Evolutionary conservation across 2,329 filamentous ascomycete species (phyloP), one percentile per base, ranked within the genome.

Genomic region (Emericellopsis cladophorae): DNA sequence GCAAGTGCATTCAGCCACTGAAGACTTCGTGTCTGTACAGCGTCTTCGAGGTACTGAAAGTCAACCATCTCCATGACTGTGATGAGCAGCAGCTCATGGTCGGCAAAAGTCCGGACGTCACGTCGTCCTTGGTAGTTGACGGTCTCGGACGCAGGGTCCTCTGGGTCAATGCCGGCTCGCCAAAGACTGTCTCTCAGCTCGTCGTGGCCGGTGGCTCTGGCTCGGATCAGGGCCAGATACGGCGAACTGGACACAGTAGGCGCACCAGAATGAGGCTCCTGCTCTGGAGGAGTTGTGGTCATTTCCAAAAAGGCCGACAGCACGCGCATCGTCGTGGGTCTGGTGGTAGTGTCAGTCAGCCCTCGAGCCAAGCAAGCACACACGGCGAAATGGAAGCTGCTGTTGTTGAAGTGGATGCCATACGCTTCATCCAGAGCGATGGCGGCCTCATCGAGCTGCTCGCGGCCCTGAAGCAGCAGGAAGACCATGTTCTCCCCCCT

Each of bases 371-470:
- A 61, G 46, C 74, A 78, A 14, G 77, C 77, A 48, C 74, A 79
- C 1, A 81, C 70, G 1, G 79, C 78, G 48, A 77, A 79, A 51
- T 83, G 79, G 53, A 84, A 84, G 44, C 71, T 78, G 14, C 82
- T 75, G 6, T 61, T 54, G 26, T 67, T 74, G 50, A 84, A 84
- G 46, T 76, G 74, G 32, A 84, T 70, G 6, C 77, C 79, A 46
- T 81, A 82, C 6, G 72, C 68, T 23, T 80, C 75, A 46, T 84
- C 79, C 4, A 84, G 60, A 7, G 72, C 68, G 15, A 74, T 53
- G 4, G 76, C 73, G 7, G 76, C 76, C 41, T 82, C 75, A 45
- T 81, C 76, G 3, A 83, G 62, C 38, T 74, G 73, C 3, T 56
- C 49, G 18, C 78, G 67, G 9, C 78, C 79, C 51, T 80, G 74